Evolutionary conservation across 2,329 filamentous ascomycete genomes (phyloP), one percentile per base, ranked within the genome.

Genomic region (Fusarium gaditjirri): DNA sequence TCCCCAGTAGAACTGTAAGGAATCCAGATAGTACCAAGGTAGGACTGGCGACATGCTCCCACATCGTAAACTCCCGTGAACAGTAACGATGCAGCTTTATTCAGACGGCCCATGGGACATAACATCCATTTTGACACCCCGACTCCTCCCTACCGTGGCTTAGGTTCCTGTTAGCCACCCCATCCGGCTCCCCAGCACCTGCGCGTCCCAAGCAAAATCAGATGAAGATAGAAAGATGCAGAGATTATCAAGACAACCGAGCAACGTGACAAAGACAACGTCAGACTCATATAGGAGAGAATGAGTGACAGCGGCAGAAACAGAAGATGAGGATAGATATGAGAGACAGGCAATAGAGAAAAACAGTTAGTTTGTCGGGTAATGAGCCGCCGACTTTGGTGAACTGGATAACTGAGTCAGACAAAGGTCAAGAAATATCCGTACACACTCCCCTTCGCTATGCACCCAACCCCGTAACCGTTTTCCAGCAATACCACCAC

Each of bases 381-480:
- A 71, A 60, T 69, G 71, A 74, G 72, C 61, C 65, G 61, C 59
- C 63, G 63, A 77, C 71, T 77, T 73, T 71, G 74, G 66, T 64
- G 63, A 81, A 77, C 76, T 77, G 75, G 75, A 77, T 73, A 77
- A 74, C 75, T 74, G 71, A 76, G 68, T 78, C 80, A 80, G 79
- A 78, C 71, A 80, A 81, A 78, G 79, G 78, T 79, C 80, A 81
- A 80, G 77, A 78, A 79, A 80, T 79, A 80, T 76, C 81, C 78
- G 77, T 80, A 81, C 81, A 81, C 81, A 81, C 81, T 81, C 80
- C 81, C 80, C 80, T 80, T 82, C 82, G 82, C 82, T 83, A 83
- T 83, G 82, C 82, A 83, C 79, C 81, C 78, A 76, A 76, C 76
- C 76, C 75, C 79, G 71, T 75, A 79, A 80, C 78, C 79, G 77